Evolutionary conservation across 345 rosid genomes (phyloP).

Genomic region (Physaria fendleri): DNA sequence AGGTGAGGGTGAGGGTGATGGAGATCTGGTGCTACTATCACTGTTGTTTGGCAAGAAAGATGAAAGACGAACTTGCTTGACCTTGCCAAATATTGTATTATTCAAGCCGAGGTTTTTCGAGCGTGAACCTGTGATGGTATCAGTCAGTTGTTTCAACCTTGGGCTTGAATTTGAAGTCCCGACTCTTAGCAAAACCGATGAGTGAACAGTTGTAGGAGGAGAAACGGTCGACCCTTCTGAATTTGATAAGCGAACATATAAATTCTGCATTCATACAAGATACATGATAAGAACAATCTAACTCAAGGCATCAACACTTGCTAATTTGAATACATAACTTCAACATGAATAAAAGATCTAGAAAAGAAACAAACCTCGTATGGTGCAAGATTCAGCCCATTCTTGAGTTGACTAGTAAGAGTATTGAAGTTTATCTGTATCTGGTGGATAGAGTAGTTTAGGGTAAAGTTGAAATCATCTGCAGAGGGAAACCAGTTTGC

Average conservation of each 20-base stretch:
- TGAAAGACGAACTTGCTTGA: slow-evolving; percentile 82
- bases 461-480: slow-evolving; percentile 81
- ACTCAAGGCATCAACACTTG: not conserved
- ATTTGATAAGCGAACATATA: slow-evolving; percentile 66
- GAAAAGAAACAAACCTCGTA: slow-evolving; percentile 52
- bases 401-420: slow-evolving; percentile 59
- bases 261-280: slow-evolving; percentile 44
- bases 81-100: slow-evolving; percentile 74
- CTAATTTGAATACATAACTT: slow-evolving; percentile 1
- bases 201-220: slow-evolving; percentile 67
- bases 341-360: not conserved
- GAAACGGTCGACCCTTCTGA: slow-evolving; percentile 60
- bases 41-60: slow-evolving; percentile 69
- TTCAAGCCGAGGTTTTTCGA: slow-evolving; percentile 80
- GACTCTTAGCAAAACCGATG: slow-evolving; percentile 61
- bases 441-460: slow-evolving; percentile 63
- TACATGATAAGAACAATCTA: slow-evolving; percentile 5
- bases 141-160: slow-evolving; percentile 75
- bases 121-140: slow-evolving; percentile 65
- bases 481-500: slow-evolving; percentile 70
- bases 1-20: slow-evolving; percentile 55
- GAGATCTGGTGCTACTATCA: slow-evolving; percentile 40
- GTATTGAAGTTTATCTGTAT: slow-evolving; percentile 55
- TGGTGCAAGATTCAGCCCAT: slow-evolving; percentile 61
- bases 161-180: slow-evolving; percentile 66